These are phyloP conservation scores for Zancudomyces culisetae DNA, from an alignment of 371 early-diverging fungal genomes.

Conservation along the genomic window DNA sequence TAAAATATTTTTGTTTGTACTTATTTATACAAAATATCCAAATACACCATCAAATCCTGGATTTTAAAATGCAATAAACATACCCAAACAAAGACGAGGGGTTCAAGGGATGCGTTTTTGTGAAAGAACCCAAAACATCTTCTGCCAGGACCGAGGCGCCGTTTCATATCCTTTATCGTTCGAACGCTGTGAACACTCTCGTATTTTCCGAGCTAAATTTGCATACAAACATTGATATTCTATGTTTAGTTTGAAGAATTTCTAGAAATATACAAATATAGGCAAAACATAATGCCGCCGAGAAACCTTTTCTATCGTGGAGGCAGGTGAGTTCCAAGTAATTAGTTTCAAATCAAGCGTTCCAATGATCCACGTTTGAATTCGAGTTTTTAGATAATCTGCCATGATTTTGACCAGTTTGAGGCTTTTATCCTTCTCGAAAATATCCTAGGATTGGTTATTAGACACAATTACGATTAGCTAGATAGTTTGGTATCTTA, in stretches of 20 bases:
- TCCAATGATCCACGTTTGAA: constrained; percentile 45
- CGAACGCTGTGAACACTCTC: constrained; percentile 68
- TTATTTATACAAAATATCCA: too few relatives aligned
- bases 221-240: too few relatives aligned
- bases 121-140: constrained; percentile 64
- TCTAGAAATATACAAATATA: too few relatives aligned
- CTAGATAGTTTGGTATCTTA: too few relatives aligned
- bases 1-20: too few relatives aligned
- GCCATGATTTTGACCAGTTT: constrained; percentile 28
- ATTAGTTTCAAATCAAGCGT: constrained; percentile 49
- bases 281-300: too few relatives aligned
- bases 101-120: constrained; percentile 43
- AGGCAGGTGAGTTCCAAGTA: constrained; percentile 58
- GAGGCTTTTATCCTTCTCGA: constrained; percentile 4
- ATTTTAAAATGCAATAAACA: constrained; percentile 31
- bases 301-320: constrained; percentile 43
- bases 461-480: neutral
- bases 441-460: neutral
- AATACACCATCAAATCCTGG: too few relatives aligned
- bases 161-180: constrained; percentile 54
- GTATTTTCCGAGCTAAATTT: constrained; percentile 35
- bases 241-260: too few relatives aligned
- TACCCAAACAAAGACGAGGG: constrained; percentile 66
- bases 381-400: constrained; percentile 33
- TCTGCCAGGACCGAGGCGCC: constrained; percentile 53